Conservation (phyloP, 805 yeast genomes). For the Metschnikowia cubensis region DNA sequence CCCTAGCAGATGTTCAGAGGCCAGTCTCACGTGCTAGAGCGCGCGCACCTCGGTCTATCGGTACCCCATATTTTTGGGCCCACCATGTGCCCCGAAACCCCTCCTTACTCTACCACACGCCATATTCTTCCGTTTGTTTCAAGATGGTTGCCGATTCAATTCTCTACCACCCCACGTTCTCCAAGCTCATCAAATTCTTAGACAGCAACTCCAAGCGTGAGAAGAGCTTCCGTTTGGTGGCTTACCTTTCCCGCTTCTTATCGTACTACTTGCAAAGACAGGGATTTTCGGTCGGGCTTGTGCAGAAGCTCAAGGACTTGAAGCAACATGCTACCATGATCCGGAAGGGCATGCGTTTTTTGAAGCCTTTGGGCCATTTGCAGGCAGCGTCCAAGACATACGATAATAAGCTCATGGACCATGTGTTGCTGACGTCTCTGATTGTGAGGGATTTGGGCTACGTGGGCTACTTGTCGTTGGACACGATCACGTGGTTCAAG, state of each 20-base stretch:
- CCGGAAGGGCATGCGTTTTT: conserved; percentile 79
- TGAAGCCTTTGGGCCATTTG: conserved; percentile 74
- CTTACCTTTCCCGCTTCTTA: conserved; percentile 74
- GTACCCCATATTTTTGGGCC: conserved; percentile 2
- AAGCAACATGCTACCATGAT: conserved; percentile 62
- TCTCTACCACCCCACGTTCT: conserved; percentile 69
- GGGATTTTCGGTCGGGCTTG: conserved; percentile 48
- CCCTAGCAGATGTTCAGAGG: too few species aligned
- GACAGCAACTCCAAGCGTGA: conserved; percentile 75
- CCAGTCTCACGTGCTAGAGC: not conserved
- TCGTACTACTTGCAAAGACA: conserved; percentile 55
- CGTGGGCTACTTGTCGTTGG: conserved; percentile 60
- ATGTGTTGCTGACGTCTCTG: conserved; percentile 48
- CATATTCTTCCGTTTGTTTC: not conserved
- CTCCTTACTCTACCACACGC: not conserved
- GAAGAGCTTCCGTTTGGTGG: conserved; percentile 71
- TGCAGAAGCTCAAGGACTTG: conserved; percentile 49
- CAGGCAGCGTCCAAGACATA: conserved; percentile 63
- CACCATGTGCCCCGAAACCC: not conserved
- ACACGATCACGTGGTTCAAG: conserved; percentile 59
- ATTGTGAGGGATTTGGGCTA: conserved; percentile 57
- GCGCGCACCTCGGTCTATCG: conserved; percentile 2
- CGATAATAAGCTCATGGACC: conserved; percentile 68
- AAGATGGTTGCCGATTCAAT: conserved; percentile 64
- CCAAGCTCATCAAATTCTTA: conserved; percentile 57